These are phyloP conservation scores for Tetracladium maxilliforme DNA, from an alignment of 2,329 filamentous ascomycete genomes.

Conservation along the genomic window DNA sequence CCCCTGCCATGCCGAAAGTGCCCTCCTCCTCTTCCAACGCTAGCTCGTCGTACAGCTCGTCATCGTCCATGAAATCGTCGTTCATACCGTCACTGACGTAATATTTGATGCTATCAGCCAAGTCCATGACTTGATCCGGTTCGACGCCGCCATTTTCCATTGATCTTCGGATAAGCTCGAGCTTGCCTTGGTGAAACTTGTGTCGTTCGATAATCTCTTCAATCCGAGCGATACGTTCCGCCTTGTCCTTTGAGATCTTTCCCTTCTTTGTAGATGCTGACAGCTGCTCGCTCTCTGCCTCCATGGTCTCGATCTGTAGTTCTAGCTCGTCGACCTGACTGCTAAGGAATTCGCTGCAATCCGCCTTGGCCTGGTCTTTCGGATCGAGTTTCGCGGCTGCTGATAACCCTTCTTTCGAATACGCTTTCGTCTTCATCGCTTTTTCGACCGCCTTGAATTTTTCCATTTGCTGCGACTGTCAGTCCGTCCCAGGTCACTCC, in stretches of 20 bases:
- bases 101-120: constrained; percentile 88
- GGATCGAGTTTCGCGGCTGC: constrained; percentile 88
- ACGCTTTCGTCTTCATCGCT: constrained; percentile 99
- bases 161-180: constrained; percentile 80
- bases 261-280: constrained; percentile 88
- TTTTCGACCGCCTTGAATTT: constrained; percentile 99
- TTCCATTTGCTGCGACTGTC: constrained; percentile 74
- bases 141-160: constrained; percentile 90
- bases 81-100: constrained; percentile 86
- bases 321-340: constrained; percentile 85
- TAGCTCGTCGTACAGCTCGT: constrained; percentile 88
- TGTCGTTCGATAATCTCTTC: constrained; percentile 76
- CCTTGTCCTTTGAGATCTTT: constrained; percentile 72
- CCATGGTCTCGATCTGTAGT: constrained; percentile 80
- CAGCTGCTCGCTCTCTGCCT: constrained; percentile 78
- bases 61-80: constrained; percentile 85
- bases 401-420: constrained; percentile 92
- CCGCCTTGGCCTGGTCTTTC: constrained; percentile 90
- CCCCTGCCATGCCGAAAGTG: constrained; percentile 63
- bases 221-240: constrained; percentile 77
- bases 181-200: constrained; percentile 89
- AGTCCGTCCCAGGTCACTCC: constrained; percentile 4
- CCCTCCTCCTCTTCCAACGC: constrained; percentile 88
- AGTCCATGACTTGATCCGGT: constrained; percentile 68
- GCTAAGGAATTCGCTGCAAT: constrained; percentile 74